Base-by-base conservation (phyloP, 805 yeast genomes). In the Candida xyloterini region DNA sequence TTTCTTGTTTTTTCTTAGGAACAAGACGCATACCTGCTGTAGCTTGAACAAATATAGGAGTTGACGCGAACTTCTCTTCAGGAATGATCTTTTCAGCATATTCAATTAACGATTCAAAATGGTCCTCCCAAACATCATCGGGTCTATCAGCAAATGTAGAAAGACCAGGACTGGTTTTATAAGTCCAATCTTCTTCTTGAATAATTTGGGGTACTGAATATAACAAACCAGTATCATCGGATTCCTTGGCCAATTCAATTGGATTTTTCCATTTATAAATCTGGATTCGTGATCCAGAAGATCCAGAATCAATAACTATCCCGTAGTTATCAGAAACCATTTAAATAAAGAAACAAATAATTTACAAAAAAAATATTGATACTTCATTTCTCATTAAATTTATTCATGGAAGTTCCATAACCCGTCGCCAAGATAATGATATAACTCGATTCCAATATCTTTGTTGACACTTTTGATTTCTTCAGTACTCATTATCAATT, bases 1-100 rank as follows among this genome's bases (percentile, higher is more conserved):
- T 65, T 7, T 67, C 55, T 46, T 80, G 81, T 33, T 76, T 74
- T 13, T 64, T 59, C 24, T 69, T 67, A 0, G 83, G 77, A 31
- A 91, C 57, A 29, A 93, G 65, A 46, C 99, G 73, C 95, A 93
- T 88, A 2, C 99, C 99, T 5, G 99, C 99, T 0, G 99, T 93
- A 3, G 98, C 95, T 50, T 86, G 77, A n/a, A 93, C 76, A 51
- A 79, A 93, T 1, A 93, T 73, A 0, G 99, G 98, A 0, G 98
- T 91, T 4, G 76, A 74, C 1, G 59, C 45, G 48, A 79, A 76
- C 39, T 74, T 68, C 0, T 71, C 72, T 22, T 57, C 53, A 0
- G 98, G 98, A 7, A 93, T 78, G 15, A 84, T 73, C 4, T 63
- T 59, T 50, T 78, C 74, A 0, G 96, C 97, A 58, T 79, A 78